Evolutionary conservation across 352 stramenopile genomes (phyloP).

Genomic region (Phytophthora sojae): DNA sequence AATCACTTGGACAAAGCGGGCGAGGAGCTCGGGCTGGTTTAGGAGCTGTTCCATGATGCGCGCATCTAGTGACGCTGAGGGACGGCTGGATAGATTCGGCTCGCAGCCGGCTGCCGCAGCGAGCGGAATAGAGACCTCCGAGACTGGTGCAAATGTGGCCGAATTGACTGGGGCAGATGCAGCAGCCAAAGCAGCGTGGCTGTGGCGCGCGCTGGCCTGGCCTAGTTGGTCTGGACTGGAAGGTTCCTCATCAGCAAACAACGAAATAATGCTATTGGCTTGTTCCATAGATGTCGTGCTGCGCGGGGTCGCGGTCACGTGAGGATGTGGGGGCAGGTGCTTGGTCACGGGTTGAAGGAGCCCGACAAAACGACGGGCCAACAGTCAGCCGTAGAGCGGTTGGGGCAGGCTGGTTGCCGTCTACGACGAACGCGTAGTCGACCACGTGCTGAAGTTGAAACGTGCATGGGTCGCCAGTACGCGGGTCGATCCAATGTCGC

Average conservation of each 20-base stretch:
- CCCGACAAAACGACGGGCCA: constrained; percentile 2
- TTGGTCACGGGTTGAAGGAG: background rate
- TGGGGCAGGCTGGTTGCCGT: constrained; percentile 3
- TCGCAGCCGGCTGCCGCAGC: too few species aligned
- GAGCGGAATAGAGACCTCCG: too few species aligned
- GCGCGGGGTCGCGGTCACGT: background rate
- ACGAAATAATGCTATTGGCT: background rate
- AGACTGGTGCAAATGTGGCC: too few species aligned
- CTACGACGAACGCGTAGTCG: constrained; percentile 17
- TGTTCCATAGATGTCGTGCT: background rate
- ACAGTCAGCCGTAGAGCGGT: background rate
- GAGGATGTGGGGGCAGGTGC: background rate
- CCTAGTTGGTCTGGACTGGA: background rate
- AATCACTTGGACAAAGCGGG: constrained; percentile 11
- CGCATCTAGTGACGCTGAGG: background rate
- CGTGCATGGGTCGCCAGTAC: background rate
- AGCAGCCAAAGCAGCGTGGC: too few species aligned
- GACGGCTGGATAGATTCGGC: background rate
- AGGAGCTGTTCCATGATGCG: constrained; percentile 18
- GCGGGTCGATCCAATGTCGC: constrained; percentile 10
- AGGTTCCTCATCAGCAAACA: background rate
- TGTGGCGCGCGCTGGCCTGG: too few species aligned
- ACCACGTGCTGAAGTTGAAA: constrained; percentile 12
- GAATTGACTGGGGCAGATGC: too few species aligned
- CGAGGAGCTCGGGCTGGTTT: constrained; percentile 9